A percentile compares a stretch with the other conserved stretches of the same genome.
These are phyloP conservation scores for Epichloe sp. DNA, from an alignment of 2,329 filamentous ascomycete genomes.

Conservation along the genomic window DNA sequence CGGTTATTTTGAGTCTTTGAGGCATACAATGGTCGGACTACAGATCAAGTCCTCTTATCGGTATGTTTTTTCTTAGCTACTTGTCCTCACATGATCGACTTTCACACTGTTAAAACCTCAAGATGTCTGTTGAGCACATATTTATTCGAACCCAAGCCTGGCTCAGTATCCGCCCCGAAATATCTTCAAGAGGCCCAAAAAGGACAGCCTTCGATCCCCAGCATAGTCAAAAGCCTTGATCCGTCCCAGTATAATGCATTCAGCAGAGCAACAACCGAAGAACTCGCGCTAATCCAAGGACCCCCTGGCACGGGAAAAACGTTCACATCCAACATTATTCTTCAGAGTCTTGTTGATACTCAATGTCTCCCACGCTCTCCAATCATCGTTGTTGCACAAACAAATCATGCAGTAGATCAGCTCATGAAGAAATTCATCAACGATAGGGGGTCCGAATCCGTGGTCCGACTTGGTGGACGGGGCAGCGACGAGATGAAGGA, in stretches of 20 bases:
- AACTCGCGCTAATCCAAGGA: constrained; percentile 67
- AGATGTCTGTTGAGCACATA: constrained; percentile 51
- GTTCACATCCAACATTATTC: constrained; percentile 59
- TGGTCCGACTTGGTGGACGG: constrained; percentile 51
- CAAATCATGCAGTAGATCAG: constrained; percentile 83
- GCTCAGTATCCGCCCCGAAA: constrained; percentile 11
- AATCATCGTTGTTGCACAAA: constrained; percentile 72
- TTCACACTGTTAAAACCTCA: not conserved
- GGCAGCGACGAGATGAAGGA: constrained; percentile 54
- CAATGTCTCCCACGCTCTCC: constrained; percentile 29
- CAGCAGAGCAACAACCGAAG: constrained; percentile 54
- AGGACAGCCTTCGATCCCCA: constrained; percentile 1
- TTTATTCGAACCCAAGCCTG: constrained; percentile 34
- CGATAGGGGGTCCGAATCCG: constrained; percentile 31
- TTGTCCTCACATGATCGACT: not conserved
- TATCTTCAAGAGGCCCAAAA: constrained; percentile 15
- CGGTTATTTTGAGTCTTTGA: constrained; percentile 65
- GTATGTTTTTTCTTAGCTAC: constrained; percentile 29
- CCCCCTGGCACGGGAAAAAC: constrained; percentile 75
- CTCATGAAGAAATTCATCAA: constrained; percentile 50
- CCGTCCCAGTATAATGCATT: constrained; percentile 58
- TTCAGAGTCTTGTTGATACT: constrained; percentile 36
- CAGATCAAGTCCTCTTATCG: constrained; percentile 43
- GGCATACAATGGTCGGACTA: constrained; percentile 59
- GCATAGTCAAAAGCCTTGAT: constrained; percentile 40